Conservation (phyloP, 208 protist species). For the Crithidia acanthocephali region DNA sequence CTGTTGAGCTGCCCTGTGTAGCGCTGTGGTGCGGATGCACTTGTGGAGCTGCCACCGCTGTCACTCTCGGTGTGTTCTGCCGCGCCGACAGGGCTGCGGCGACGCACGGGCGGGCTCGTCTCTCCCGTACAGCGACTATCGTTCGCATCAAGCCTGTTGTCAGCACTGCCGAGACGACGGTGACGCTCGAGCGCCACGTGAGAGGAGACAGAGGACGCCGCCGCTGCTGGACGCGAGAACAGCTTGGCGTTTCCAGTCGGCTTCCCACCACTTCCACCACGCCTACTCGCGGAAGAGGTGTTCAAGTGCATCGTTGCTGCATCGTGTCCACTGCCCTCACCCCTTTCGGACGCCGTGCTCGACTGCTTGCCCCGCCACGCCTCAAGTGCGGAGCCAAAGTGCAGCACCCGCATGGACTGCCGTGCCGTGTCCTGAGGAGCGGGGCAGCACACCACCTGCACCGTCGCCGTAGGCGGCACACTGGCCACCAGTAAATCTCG, state of each 20-base stretch:
- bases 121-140: too few species aligned
- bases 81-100: too few species aligned
- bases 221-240: slow-evolving; percentile 2
- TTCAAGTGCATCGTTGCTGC: background rate
- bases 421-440: slow-evolving; percentile 37
- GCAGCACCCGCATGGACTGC: slow-evolving; percentile 67
- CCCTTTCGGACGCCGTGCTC: too few species aligned
- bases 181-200: background rate
- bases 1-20: background rate
- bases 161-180: too few species aligned
- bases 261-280: background rate
- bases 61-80: too few species aligned
- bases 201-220: slow-evolving; percentile 1
- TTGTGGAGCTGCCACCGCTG: too few species aligned
- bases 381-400: slow-evolving; percentile 49
- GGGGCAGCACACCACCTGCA: slow-evolving; percentile 66
- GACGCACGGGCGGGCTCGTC: too few species aligned
- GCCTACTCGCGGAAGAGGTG: background rate
- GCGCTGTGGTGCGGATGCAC: too few species aligned
- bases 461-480: slow-evolving; percentile 39
- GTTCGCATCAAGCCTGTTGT: too few species aligned
- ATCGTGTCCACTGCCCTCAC: too few species aligned
- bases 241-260: slow-evolving; percentile 5
- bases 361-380: slow-evolving; percentile 11
- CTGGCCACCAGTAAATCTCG: slow-evolving; percentile 33